phyloP scores from a whole-genome alignment of 257 asterid species.

The Nicotiana obtusifolia region DNA sequence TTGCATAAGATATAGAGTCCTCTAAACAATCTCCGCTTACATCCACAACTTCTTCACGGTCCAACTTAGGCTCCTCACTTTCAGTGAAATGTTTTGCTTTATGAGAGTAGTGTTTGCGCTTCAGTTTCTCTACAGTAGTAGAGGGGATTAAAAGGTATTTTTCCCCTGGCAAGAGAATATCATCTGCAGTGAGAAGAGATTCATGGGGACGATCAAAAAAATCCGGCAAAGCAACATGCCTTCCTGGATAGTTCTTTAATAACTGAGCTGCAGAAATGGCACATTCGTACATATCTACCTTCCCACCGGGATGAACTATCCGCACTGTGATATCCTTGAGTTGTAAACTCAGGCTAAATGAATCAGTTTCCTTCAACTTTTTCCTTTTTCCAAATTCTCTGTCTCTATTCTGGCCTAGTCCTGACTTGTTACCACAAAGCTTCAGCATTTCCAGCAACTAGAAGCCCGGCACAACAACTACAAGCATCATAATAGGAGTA shows the following conservation, averaged over 20 bases:
- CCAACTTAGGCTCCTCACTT: conserved; percentile 27
- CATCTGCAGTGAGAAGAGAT: conserved; percentile 42
- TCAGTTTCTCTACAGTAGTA: conserved; percentile 41
- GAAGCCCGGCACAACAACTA: conserved; percentile 12
- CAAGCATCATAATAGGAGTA: conserved; percentile 13
- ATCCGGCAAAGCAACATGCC: conserved; percentile 47
- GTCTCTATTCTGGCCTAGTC: background rate
- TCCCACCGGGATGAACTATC: conserved; percentile 62
- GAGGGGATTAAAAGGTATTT: conserved; percentile 49
- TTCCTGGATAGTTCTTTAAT: conserved; percentile 55
- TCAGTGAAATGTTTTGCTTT: conserved; percentile 6
- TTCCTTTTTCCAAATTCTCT: conserved; percentile 9
- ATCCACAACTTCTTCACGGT: conserved; percentile 27
- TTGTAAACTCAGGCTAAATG: conserved; percentile 29
- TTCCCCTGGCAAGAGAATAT: conserved; percentile 49
- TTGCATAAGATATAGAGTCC: conserved; percentile 43
- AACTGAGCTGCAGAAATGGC: conserved; percentile 49
- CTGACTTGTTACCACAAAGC: conserved; percentile 23
- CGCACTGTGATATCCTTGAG: conserved; percentile 31
- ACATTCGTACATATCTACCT: conserved; percentile 39
- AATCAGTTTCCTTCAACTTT: conserved; percentile 15
- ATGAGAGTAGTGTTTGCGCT: conserved; percentile 29
- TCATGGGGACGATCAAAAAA: conserved; percentile 53
- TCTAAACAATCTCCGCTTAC: conserved; percentile 27
- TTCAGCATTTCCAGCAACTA: conserved; percentile 32